Evolutionary conservation across 139 green algal genomes (phyloP).

Genomic region (Trebouxia sp.): DNA sequence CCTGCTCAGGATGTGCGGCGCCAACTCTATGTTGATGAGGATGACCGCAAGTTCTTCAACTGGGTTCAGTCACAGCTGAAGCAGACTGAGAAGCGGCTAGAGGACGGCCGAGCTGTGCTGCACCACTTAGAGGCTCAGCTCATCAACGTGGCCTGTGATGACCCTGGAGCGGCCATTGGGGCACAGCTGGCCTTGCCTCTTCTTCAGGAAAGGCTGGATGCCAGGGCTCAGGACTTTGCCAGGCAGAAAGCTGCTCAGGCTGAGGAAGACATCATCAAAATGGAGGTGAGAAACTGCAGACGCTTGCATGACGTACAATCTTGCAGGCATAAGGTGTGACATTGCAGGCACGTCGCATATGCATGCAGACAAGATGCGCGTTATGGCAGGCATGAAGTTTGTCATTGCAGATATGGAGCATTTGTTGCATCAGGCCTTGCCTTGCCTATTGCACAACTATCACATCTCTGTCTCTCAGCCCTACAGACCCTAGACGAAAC

Average conservation of each 20-base stretch:
- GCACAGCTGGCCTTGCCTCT: constrained; percentile 72
- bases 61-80: constrained; percentile 58
- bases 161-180: constrained; percentile 69
- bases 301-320: too few relatives aligned
- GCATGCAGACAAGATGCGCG: too few relatives aligned
- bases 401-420: too few relatives aligned
- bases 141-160: constrained; percentile 81
- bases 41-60: constrained; percentile 78
- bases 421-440: too few relatives aligned
- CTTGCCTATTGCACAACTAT: too few relatives aligned
- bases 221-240: constrained; percentile 54
- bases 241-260: constrained; percentile 64
- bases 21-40: constrained; percentile 80
- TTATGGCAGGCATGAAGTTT: too few relatives aligned
- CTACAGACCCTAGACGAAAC: neutral
- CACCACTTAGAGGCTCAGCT: constrained; percentile 79
- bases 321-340: too few relatives aligned
- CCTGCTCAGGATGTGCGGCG: constrained; percentile 66
- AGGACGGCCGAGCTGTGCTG: constrained; percentile 72
- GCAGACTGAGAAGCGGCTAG: constrained; percentile 60
- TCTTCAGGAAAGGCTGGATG: constrained; percentile 73
- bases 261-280: constrained; percentile 73
- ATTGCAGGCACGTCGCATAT: too few relatives aligned
- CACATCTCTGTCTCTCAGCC: neutral
- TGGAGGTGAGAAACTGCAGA: constrained; percentile 67